Evolutionary conservation across 192 early-diverging fungal genomes (phyloP).

Genomic region (Haplosporangium gracile): DNA sequence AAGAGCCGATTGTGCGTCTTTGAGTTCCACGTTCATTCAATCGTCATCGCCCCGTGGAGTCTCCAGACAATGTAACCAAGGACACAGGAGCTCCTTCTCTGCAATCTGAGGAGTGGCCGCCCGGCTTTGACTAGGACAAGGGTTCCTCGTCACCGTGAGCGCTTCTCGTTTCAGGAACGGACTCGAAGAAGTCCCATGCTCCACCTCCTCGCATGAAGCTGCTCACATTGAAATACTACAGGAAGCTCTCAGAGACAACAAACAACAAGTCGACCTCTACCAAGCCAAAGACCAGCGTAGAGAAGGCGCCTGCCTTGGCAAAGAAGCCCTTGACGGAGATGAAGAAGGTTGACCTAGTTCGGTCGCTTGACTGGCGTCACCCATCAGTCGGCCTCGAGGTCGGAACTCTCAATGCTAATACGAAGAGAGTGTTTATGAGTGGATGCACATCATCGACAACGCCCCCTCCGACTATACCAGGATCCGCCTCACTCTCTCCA

Average conservation of each 20-base stretch:
- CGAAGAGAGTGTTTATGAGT: too few species aligned
- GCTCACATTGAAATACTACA: not conserved
- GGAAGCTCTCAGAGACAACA: not conserved
- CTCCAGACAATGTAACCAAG: too few species aligned
- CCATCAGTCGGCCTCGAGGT: too few species aligned
- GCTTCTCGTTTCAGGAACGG: not conserved
- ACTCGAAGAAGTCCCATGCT: not conserved
- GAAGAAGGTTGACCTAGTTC: too few species aligned
- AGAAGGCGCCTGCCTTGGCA: not conserved
- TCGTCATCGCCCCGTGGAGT: too few species aligned
- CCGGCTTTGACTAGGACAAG: not conserved
- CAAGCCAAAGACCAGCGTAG: not conserved
- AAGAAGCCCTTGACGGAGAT: not conserved
- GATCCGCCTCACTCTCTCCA: not conserved
- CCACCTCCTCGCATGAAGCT: not conserved
- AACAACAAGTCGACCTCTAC: not conserved
- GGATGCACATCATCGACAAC: too few species aligned
- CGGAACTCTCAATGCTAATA: too few species aligned
- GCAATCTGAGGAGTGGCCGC: not conserved
- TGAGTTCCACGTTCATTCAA: too few species aligned
- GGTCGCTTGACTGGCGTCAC: too few species aligned
- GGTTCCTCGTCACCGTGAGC: not conserved
- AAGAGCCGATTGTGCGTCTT: too few species aligned
- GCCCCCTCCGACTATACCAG: not conserved
- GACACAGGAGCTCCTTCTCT: not conserved